Percentiles rank a stretch among this genome's conserved stretches.
These are phyloP conservation scores for Phialocephala sp. DNA, from an alignment of 2,329 filamentous ascomycete species.

Conservation along the genomic window DNA sequence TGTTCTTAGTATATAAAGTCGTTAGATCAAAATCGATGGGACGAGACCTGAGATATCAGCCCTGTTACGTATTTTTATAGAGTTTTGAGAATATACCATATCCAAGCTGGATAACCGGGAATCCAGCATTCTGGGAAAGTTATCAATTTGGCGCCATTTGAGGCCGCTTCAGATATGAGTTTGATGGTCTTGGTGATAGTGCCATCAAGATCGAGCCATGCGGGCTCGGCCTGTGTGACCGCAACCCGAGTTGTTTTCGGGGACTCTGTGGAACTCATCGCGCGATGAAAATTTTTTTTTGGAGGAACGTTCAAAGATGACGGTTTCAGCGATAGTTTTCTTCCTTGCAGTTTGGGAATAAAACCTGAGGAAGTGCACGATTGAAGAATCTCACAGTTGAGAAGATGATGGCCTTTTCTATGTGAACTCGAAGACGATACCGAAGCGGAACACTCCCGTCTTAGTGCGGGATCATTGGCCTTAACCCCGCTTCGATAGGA, in stretches of 20 bases:
- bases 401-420: not conserved
- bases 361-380: not conserved
- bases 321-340: not conserved
- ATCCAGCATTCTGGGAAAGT: conserved; percentile 61
- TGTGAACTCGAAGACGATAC: not conserved
- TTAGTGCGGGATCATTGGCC: not conserved
- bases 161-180: conserved; percentile 61
- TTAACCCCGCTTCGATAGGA: not conserved
- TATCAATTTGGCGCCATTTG: conserved; percentile 59
- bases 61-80: not conserved
- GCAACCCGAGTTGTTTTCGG: conserved; percentile 44
- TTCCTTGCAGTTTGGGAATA: not conserved
- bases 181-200: conserved; percentile 61
- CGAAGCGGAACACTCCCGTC: not conserved
- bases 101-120: conserved; percentile 58
- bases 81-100: conserved; percentile 40
- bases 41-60: conserved; percentile 27
- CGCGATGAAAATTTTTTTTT: not conserved
- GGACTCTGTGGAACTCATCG: not conserved
- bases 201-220: conserved; percentile 62
- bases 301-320: not conserved
- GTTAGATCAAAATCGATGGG: conserved; percentile 30
- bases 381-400: not conserved
- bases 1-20: conserved; percentile 48
- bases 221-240: conserved; percentile 63